phyloP scores from a whole-genome alignment of 495 filamentous ascomycete genomes.

The Evernia prunastri region DNA sequence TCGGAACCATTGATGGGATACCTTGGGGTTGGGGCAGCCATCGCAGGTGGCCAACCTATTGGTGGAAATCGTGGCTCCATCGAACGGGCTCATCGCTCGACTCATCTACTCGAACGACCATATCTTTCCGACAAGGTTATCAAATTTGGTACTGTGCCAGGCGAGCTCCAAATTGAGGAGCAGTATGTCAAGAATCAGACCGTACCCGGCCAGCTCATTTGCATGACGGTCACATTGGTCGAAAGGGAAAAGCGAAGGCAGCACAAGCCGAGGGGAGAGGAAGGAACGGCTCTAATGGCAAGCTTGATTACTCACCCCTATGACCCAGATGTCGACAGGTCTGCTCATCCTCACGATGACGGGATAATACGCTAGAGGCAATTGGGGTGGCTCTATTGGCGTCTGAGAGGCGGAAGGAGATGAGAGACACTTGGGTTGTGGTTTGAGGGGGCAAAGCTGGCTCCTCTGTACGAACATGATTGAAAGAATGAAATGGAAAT shows the following conservation, averaged over 20 bases:
- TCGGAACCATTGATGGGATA: not conserved
- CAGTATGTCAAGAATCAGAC: not conserved
- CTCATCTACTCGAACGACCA: constrained; percentile 4
- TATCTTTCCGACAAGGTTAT: not conserved
- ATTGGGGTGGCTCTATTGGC: not conserved
- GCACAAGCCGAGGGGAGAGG: not conserved
- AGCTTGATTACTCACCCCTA: not conserved
- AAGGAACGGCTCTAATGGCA: not conserved
- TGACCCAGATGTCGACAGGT: constrained; percentile 1
- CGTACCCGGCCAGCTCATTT: not conserved
- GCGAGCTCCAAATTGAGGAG: not conserved
- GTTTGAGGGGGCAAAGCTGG: not conserved
- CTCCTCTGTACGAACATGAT: not conserved
- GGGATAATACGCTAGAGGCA: not conserved
- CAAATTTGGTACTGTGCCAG: constrained; percentile 2
- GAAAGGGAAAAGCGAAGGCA: constrained; percentile 1
- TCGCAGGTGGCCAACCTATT: not conserved
- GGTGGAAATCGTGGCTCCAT: not conserved
- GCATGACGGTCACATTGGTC: constrained; percentile 1
- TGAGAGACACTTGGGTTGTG: not conserved
- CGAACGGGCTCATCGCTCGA: constrained; percentile 10
- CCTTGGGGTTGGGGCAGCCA: constrained; percentile 1
- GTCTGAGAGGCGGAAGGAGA: not conserved
- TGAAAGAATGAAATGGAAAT: not conserved
- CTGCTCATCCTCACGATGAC: constrained; percentile 1